Base-by-base conservation (phyloP, 495 filamentous ascomycete species). In the Penicillium riverlandense region DNA sequence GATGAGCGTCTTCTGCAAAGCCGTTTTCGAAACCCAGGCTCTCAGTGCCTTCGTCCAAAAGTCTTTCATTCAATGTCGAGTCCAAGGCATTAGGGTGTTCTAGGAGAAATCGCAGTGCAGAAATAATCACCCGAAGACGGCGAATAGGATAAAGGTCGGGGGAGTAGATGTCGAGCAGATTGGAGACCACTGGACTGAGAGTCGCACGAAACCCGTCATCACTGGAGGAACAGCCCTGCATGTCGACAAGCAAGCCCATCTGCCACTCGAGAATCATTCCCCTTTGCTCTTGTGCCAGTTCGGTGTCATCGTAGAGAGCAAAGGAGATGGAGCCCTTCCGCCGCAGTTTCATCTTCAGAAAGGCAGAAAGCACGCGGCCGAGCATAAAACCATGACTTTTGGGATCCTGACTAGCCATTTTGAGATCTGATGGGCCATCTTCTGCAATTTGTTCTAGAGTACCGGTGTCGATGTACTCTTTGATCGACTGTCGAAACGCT, bases 251-350 rank as follows among this genome's bases (percentile, higher is more conserved):
- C 8, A 72, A 45, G 10, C 53, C 40, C 40, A 84, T 54, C 49
- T 83, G 78, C 66, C 71, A 77, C 54, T 83, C 79, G 11, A 85
- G 61, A 28, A 83, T 43, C 12, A 72, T 44, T 8, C 71, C 76
- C 49, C 74, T 55, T 41, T 67, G 54, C 15, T 57, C 48, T 11
- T 47, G 11, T 4, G 49, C 33, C 15, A 79, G 54, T 1, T 50
- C 44, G 5, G 59, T 43, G 11, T 71, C 60, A 37, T 82, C 73
- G 43, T 75, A 77, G 29, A 70, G 48, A n/a, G 52, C 43, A 1
- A 31, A 38, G 1, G 52, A 38, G 7, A 56, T 58, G 0, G 55
- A 52, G 8, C 49, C 47, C 32, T 59, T 70, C 33, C 48, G 51
- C 2, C 70, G 59, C 36, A 71, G 37, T 16, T 66, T 69, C 40